Conservation (phyloP, 228 moss, liverwort and hornwort species). For the Sphagnum fallax region DNA sequence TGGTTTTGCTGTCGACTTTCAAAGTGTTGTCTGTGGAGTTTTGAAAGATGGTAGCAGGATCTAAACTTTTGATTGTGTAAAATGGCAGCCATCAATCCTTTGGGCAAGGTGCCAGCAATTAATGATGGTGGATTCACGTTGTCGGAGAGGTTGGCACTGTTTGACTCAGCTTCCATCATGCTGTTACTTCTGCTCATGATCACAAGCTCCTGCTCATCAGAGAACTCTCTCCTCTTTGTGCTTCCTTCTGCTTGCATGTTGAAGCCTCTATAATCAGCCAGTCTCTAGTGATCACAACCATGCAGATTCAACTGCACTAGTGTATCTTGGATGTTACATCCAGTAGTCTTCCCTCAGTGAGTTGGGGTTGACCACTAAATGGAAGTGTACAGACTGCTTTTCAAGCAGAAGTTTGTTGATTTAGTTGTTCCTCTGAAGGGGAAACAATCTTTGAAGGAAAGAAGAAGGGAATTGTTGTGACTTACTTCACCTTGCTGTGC, state of each 20-base stretch:
- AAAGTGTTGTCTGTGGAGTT: neutral
- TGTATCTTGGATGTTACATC: no score
- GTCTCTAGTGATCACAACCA: no score
- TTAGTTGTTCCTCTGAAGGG: no score
- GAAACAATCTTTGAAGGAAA: neutral
- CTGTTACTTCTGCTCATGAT: neutral
- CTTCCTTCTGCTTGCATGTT: neutral
- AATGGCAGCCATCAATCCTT: slow-evolving; percentile 62
- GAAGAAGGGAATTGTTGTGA: neutral
- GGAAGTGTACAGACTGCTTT: no score
- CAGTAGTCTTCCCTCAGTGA: no score
- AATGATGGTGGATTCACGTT: slow-evolving; percentile 64
- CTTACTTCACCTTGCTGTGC: neutral
- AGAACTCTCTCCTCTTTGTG: neutral
- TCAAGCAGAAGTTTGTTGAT: no score
- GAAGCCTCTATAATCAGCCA: no score
- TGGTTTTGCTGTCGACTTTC: neutral
- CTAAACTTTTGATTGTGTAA: neutral
- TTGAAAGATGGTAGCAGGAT: neutral
- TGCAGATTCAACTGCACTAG: no score
- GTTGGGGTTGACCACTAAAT: no score
- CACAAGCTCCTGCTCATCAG: neutral
- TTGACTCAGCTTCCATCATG: neutral
- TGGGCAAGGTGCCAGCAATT: slow-evolving; percentile 56
- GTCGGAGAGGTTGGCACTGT: slow-evolving; percentile 48